Evolutionary conservation across 2,329 filamentous ascomycete species (phyloP).

Genomic region (Magnaporthales sp.): DNA sequence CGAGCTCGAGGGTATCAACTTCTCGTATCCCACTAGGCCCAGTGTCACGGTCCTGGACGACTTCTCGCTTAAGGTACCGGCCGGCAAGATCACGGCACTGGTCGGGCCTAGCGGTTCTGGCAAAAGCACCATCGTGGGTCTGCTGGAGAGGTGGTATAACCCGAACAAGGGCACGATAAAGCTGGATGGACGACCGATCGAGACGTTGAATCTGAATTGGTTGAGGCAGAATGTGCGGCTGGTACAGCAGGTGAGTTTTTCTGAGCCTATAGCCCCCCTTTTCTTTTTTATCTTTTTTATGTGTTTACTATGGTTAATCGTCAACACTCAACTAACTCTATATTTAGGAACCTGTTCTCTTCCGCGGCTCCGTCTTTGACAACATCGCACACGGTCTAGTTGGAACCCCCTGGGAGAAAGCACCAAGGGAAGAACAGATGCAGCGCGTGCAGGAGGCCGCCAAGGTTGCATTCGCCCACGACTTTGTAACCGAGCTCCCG

Average conservation of each 20-base stretch:
- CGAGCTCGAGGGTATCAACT: conserved; percentile 30
- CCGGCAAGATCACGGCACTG: conserved; percentile 34
- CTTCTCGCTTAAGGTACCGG: conserved; percentile 31
- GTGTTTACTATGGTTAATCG: conserved; percentile 71
- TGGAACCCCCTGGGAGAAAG: conserved; percentile 42
- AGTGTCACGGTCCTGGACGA: conserved; percentile 30
- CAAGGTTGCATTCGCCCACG: conserved; percentile 44
- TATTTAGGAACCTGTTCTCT: conserved; percentile 67
- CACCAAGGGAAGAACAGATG: conserved; percentile 43
- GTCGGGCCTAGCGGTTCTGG: conserved; percentile 30
- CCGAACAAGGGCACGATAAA: conserved; percentile 23
- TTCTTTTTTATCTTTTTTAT: no score
- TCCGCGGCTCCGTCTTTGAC: conserved; percentile 54
- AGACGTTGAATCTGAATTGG: conserved; percentile 28
- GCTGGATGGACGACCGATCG: conserved; percentile 24
- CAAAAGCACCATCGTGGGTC: conserved; percentile 29
- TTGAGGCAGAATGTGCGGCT: conserved; percentile 55
- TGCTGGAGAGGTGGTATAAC: conserved; percentile 31
- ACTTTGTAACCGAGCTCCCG: conserved; percentile 6
- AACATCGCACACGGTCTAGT: conserved; percentile 55
- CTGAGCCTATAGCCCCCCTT: no score
- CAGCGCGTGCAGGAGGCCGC: conserved; percentile 52
- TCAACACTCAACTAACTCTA: conserved; percentile 82
- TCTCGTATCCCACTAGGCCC: conserved; percentile 35
- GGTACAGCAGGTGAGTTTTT: conserved; percentile 42